Evolutionary conservation across 2,329 filamentous ascomycete genomes (phyloP).

Genomic region (Furcasterigmium furcatum): DNA sequence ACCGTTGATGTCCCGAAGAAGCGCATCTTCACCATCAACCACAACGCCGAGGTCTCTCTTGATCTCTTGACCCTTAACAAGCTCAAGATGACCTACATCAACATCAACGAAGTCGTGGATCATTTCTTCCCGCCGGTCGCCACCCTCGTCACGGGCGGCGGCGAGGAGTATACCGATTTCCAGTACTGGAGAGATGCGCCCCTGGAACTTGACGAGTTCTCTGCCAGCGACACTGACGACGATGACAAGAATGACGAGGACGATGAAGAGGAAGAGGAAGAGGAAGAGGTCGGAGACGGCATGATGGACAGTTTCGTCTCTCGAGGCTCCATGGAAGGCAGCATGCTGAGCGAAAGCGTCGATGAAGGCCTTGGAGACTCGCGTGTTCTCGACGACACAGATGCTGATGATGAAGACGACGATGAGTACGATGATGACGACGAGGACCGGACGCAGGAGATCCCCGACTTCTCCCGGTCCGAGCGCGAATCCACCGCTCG

Average conservation of each 20-base stretch:
- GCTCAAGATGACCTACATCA: slow-evolving; percentile 94
- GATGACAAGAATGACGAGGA: slow-evolving; percentile 46
- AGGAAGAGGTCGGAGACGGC: slow-evolving; percentile 38
- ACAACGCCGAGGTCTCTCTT: slow-evolving; percentile 90
- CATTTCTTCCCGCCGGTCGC: slow-evolving; percentile 96
- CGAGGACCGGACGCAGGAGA: slow-evolving; percentile 15
- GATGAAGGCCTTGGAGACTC: slow-evolving; percentile 39
- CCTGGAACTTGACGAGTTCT: slow-evolving; percentile 84
- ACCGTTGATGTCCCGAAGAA: slow-evolving; percentile 93
- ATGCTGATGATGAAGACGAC: slow-evolving; percentile 27
- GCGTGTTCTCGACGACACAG: slow-evolving; percentile 30
- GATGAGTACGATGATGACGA: slow-evolving; percentile 30
- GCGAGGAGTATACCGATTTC: slow-evolving; percentile 95
- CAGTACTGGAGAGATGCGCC: slow-evolving; percentile 90
- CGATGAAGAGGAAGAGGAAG: slow-evolving; percentile 47
- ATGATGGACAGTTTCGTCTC: slow-evolving; percentile 56
- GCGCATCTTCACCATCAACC: slow-evolving; percentile 98
- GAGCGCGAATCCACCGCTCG: slow-evolving; percentile 10
- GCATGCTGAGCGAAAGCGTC: slow-evolving; percentile 38
- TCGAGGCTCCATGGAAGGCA: slow-evolving; percentile 43
- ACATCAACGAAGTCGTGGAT: slow-evolving; percentile 95
- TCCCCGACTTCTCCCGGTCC: slow-evolving; percentile 4
- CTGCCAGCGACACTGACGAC: slow-evolving; percentile 69
- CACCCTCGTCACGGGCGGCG: slow-evolving; percentile 81
- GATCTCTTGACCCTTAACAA: slow-evolving; percentile 89